These are phyloP conservation scores for Noccaea bulbosa DNA, from an alignment of 345 rosid species.

Conservation along the genomic window DNA sequence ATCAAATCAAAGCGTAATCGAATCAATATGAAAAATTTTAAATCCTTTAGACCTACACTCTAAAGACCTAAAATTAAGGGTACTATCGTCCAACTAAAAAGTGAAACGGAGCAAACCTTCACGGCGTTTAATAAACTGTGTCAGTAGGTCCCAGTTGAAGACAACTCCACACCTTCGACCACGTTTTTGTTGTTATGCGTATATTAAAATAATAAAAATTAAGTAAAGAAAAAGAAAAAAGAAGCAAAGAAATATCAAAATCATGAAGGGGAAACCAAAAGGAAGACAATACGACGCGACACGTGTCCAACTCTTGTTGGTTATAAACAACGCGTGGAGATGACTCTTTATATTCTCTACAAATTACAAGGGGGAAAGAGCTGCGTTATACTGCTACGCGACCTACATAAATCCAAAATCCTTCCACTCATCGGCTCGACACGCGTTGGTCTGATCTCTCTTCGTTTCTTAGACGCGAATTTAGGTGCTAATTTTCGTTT, in stretches of 20 bases:
- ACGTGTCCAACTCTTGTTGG: constrained; percentile 11
- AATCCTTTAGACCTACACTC: too few relatives aligned
- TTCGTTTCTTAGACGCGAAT: background rate
- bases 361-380: background rate
- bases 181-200: constrained; percentile 46
- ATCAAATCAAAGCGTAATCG: background rate
- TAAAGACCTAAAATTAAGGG: constrained; percentile 14
- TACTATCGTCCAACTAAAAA: constrained; percentile 12
- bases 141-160: constrained; percentile 27
- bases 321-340: background rate
- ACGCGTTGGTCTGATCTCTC: background rate
- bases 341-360: constrained; percentile 19
- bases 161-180: constrained; percentile 45
- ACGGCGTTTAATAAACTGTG: constrained; percentile 30
- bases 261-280: constrained; percentile 22
- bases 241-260: constrained; percentile 6
- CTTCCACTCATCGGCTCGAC: background rate
- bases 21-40: too few relatives aligned
- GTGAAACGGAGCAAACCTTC: constrained; percentile 7
- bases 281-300: constrained; percentile 5
- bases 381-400: constrained; percentile 28
- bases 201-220: background rate
- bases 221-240: background rate
- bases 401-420: constrained; percentile 14
- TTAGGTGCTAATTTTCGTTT: background rate